Base-by-base conservation (phyloP, 306 rosid species). In the Castanopsis chinensis region DNA sequence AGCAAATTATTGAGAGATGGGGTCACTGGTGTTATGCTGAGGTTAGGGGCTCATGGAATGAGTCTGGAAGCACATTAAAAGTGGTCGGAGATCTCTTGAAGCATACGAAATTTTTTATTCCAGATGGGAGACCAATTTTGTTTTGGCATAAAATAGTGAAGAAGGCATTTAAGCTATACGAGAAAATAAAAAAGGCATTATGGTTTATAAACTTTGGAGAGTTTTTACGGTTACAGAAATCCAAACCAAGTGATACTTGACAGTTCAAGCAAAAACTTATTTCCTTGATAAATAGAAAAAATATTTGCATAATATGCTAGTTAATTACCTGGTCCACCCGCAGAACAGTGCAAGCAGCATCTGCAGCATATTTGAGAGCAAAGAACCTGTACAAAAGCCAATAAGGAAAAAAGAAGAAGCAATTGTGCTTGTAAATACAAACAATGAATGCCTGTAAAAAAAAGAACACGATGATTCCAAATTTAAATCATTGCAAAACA, bases 261-360 rank as follows among this genome's bases (percentile, higher is more conserved):
- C n/a, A 27, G 37, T 27, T 61, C 51, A 51, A 15, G 27, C 17
- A 32, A 54, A 43, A 23, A 65, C 41, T 63, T 63, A 18, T 8
- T 4, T 77, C 64, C 30, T 61, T 3, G 51, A 72, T 32, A 41
- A 37, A 58, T 28, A 52, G 35, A 6, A 10, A 28, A 67, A 80
- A 56, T 6, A 18, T 63, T 23, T 18, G n/a, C 56, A 20, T 14
- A 73, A n/a, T n/a, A 37, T 72, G 72, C 76, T 15, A 79, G 30
- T 59, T 69, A 59, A 71, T 75, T 87, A 95, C 99, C 94, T 95
- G 99, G 81, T 95, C 99, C 64, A 95, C 98, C 60, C 97, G 93
- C 32, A 95, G 88, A 25, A 95, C 99, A 56, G 99, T 95, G 87
- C 98, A 95, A 25, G 86, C 99, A 84, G 99, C 98, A 89, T 95